Conservation (phyloP, 768 basidiomycete genomes). For the Phylloporus rhodoxanthus region DNA sequence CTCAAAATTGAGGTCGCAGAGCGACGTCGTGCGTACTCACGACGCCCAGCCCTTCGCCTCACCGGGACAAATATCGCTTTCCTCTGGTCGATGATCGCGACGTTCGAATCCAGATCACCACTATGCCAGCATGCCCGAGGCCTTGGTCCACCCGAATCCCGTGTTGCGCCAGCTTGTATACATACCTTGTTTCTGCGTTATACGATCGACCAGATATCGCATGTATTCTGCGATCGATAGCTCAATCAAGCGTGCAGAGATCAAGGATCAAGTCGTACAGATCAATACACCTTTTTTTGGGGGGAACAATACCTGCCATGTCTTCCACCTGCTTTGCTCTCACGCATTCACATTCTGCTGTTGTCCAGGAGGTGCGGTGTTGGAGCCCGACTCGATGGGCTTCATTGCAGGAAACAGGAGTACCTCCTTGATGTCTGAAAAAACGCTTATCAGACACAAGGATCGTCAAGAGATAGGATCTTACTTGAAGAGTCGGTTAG, state of each 20-base stretch:
- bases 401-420: constrained; percentile 97
- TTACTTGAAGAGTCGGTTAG: constrained; percentile 90
- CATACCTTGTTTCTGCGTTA: no score
- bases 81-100: no score
- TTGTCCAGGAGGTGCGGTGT: constrained; percentile 27
- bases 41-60: no score
- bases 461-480: constrained; percentile 18
- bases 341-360: constrained; percentile 9
- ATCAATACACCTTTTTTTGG: neutral
- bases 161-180: no score
- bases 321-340: constrained; percentile 10
- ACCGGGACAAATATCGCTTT: no score
- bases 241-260: neutral
- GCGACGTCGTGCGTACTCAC: no score
- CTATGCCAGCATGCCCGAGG: no score
- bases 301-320: neutral
- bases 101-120: no score
- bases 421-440: constrained; percentile 90
- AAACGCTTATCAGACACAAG: constrained; percentile 2
- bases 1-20: no score
- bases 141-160: no score
- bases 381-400: constrained; percentile 54
- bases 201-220: no score
- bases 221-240: neutral
- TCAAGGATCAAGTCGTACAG: neutral